Percentiles rank a stretch among this genome's conserved stretches.
phyloP scores from a whole-genome alignment of 495 filamentous ascomycete species.

The Podospora anserina region DNA sequence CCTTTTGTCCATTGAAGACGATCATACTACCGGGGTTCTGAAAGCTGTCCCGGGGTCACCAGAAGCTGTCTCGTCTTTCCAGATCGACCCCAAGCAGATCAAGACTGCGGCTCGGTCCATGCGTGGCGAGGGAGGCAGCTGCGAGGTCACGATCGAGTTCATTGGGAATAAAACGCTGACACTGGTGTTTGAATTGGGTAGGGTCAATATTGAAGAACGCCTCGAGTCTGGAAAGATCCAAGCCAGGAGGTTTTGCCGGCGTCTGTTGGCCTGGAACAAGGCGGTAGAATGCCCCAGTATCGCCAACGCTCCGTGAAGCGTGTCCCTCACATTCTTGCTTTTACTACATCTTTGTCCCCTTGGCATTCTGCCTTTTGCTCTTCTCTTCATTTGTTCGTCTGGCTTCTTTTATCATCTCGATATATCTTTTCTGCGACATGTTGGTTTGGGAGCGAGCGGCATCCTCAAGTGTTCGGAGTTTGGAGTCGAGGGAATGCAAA shows the following conservation, averaged over 20 bases:
- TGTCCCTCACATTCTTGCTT: not conserved
- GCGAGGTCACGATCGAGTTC: conserved; percentile 14
- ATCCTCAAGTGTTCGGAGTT: not conserved
- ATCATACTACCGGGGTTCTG: conserved; percentile 15
- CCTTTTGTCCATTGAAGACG: conserved; percentile 13
- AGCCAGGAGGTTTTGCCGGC: conserved; percentile 32
- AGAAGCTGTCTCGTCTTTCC: conserved; percentile 3
- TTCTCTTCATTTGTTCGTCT: not conserved
- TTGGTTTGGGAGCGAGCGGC: not conserved
- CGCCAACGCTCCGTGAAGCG: not conserved
- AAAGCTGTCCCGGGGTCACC: conserved; percentile 11
- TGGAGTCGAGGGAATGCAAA: not conserved
- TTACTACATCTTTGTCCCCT: not conserved
- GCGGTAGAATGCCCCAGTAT: conserved; percentile 19
- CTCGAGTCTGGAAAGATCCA: conserved; percentile 33
- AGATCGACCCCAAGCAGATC: conserved; percentile 26
- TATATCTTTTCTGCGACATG: not conserved
- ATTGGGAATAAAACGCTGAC: conserved; percentile 5
- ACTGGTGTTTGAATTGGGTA: conserved; percentile 19
- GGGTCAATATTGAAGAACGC: conserved; percentile 12
- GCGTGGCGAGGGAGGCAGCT: conserved; percentile 1
- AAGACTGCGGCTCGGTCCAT: conserved; percentile 16
- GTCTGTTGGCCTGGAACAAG: conserved; percentile 30
- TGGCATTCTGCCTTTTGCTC: not conserved
- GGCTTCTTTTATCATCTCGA: too few relatives aligned